Percentiles rank a stretch among this genome's conserved stretches.
These are phyloP conservation scores for Cynanchum wilfordii DNA, from an alignment of 257 asterid species.

Conservation along the genomic window DNA sequence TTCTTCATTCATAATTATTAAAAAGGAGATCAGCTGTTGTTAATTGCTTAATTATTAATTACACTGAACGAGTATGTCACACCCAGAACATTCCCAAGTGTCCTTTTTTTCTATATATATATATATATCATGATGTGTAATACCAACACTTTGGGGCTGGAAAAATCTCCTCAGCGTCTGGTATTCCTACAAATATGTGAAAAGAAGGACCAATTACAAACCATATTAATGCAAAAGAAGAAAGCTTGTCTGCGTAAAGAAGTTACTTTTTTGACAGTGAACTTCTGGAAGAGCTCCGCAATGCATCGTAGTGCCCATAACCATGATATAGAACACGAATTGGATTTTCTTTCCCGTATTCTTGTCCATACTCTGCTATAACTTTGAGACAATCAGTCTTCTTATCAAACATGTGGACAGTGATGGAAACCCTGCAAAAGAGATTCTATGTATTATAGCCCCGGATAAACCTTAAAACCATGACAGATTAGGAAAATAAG, in stretches of 20 bases:
- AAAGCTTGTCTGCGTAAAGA: slow-evolving; percentile 4
- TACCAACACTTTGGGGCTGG: background rate
- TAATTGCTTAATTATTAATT: background rate
- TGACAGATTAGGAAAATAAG: background rate
- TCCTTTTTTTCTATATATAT: no score
- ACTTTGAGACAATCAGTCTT: slow-evolving; percentile 42
- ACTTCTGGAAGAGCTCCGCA: slow-evolving; percentile 29
- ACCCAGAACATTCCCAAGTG: background rate
- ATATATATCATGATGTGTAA: no score
- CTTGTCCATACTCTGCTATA: slow-evolving; percentile 71
- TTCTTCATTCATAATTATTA: no score
- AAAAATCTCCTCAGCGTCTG: slow-evolving; percentile 1
- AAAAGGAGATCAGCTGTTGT: background rate
- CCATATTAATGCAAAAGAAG: background rate
- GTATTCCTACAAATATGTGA: background rate
- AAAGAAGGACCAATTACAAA: background rate
- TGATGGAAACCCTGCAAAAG: slow-evolving; percentile 52
- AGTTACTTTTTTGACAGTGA: slow-evolving; percentile 35
- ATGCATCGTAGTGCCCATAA: slow-evolving; percentile 66
- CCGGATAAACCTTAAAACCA: background rate
- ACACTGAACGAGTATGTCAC: background rate
- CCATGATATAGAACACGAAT: slow-evolving; percentile 63
- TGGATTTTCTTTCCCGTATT: slow-evolving; percentile 56
- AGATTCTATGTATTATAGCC: background rate
- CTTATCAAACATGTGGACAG: slow-evolving; percentile 61